Evolutionary conservation across 306 rosid genomes (phyloP).

Genomic region (Cicer yamashitae): DNA sequence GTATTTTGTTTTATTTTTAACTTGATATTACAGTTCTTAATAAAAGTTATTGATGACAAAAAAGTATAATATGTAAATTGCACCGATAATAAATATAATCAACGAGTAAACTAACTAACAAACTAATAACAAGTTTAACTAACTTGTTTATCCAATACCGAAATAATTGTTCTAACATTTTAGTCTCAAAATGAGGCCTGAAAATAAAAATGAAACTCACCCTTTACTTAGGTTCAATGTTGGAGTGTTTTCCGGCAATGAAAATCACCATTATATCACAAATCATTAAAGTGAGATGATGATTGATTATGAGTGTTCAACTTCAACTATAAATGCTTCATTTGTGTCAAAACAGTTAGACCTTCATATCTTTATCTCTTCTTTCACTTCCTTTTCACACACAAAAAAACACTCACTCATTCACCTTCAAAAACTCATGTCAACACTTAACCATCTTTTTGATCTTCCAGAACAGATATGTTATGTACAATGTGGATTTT

Average conservation of each 20-base stretch:
- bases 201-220: conserved; percentile 23
- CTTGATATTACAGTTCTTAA: no score
- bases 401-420: neutral
- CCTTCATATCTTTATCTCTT: conserved; percentile 34
- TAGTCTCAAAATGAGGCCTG: neutral
- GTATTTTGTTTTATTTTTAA: no score
- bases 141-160: no score
- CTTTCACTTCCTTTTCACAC: conserved; percentile 27
- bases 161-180: no score
- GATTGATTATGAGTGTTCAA: conserved; percentile 51
- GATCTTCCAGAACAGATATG: conserved; percentile 88
- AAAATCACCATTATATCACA: conserved; percentile 43
- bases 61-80: no score
- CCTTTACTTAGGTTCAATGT: conserved; percentile 36
- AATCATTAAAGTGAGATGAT: conserved; percentile 44
- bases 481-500: conserved; percentile 89
- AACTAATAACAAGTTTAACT: no score
- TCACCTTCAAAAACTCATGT: conserved; percentile 48
- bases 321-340: conserved; percentile 59
- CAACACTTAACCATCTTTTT: conserved; percentile 68
- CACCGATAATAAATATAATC: no score
- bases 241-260: conserved; percentile 47
- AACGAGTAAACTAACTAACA: no score
- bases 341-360: conserved; percentile 40
- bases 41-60: no score